Conservation (phyloP, 352 stramenopile species). For the Thalassiosira gravida region DNA sequence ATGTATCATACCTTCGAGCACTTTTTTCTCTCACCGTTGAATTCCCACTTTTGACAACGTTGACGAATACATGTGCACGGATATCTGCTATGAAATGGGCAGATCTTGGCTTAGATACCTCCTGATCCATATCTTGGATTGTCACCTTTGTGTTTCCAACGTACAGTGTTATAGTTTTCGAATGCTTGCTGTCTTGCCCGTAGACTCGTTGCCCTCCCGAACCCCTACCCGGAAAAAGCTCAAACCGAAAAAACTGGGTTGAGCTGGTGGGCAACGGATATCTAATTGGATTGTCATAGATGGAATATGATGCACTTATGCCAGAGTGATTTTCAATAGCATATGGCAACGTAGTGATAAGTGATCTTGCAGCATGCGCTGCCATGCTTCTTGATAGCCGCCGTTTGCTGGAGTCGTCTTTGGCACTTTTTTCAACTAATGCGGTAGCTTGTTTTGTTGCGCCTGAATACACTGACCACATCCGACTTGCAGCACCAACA, state of each 20-base stretch:
- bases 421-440: conserved; percentile 51
- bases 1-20: too few species aligned
- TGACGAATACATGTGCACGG: conserved; percentile 61
- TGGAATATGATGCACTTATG: conserved; percentile 62
- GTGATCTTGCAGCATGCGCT: conserved; percentile 73
- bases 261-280: conserved; percentile 55
- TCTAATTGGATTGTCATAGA: conserved; percentile 42
- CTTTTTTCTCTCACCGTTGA: conserved; percentile 74
- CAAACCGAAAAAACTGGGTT: conserved; percentile 84
- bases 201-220: conserved; percentile 76
- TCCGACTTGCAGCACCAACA: conserved; percentile 75
- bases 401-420: conserved; percentile 45
- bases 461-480: conserved; percentile 85
- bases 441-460: conserved; percentile 60
- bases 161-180: conserved; percentile 75
- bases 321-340: conserved; percentile 85
- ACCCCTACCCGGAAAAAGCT: conserved; percentile 70
- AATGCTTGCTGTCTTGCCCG: conserved; percentile 80
- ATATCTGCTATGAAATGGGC: conserved; percentile 61
- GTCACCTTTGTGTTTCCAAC: conserved; percentile 55
- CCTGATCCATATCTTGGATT: conserved; percentile 76
- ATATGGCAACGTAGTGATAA: conserved; percentile 82
- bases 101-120: conserved; percentile 53
- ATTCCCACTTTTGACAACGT: conserved; percentile 79
- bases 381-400: conserved; percentile 67